Evolutionary conservation across 495 filamentous ascomycete genomes (phyloP).

Genomic region (Schizothecium vesticola): DNA sequence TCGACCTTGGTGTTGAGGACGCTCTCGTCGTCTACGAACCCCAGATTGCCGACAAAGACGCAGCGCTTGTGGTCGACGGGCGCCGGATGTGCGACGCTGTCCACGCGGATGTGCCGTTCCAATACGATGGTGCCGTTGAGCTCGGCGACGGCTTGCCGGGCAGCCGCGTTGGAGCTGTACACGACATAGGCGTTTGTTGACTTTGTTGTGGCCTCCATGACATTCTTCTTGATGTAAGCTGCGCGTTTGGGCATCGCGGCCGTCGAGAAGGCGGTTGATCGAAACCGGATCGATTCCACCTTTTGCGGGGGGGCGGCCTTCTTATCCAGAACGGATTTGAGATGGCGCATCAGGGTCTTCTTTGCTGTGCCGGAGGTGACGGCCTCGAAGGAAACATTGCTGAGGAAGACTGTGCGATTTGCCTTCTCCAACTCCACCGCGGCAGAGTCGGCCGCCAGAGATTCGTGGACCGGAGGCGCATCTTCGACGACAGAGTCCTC

Average conservation of each 20-base stretch:
- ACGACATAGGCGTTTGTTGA: conserved; percentile 94
- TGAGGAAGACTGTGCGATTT: conserved; percentile 84
- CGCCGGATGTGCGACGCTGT: conserved; percentile 82
- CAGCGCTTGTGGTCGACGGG: conserved; percentile 78
- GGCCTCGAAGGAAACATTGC: conserved; percentile 77
- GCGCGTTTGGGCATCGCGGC: conserved; percentile 82
- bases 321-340: conserved; percentile 46
- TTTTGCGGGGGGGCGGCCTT: conserved; percentile 53
- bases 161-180: conserved; percentile 65
- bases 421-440: conserved; percentile 73
- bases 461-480: conserved; percentile 43
- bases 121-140: conserved; percentile 83
- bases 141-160: conserved; percentile 65
- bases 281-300: conserved; percentile 85
- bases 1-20: conserved; percentile 56
- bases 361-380: conserved; percentile 76
- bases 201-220: conserved; percentile 83
- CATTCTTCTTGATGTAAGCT: conserved; percentile 72
- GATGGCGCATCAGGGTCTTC: conserved; percentile 67
- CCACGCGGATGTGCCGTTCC: conserved; percentile 83
- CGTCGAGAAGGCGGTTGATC: conserved; percentile 76
- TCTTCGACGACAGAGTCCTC: conserved; percentile 28
- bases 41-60: conserved; percentile 94
- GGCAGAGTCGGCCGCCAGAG: conserved; percentile 38
- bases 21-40: conserved; percentile 84